These are phyloP conservation scores for Xenosphaeropsis pyriputrescens DNA, from an alignment of 2,329 filamentous ascomycete genomes.

Conservation along the genomic window DNA sequence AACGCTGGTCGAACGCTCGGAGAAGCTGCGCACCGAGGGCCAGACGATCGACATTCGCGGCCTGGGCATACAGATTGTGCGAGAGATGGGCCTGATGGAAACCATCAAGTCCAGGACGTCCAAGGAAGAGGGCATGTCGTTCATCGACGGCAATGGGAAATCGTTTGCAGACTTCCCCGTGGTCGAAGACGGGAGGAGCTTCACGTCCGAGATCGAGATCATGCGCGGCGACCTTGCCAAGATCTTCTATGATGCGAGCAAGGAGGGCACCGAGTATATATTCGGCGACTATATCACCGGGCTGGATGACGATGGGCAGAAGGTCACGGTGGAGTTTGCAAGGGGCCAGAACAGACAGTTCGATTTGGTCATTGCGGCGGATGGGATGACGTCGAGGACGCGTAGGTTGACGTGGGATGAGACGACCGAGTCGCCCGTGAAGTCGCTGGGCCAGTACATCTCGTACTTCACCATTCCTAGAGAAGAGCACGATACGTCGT, in stretches of 20 bases:
- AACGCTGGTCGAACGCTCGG: constrained; percentile 25
- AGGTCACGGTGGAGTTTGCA: constrained; percentile 24
- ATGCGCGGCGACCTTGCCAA: constrained; percentile 25
- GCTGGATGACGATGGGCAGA: constrained; percentile 9
- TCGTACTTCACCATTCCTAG: constrained; percentile 23
- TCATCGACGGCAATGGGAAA: constrained; percentile 25
- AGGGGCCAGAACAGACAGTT: constrained; percentile 26
- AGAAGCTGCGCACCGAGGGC: constrained; percentile 27
- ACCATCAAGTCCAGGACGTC: constrained; percentile 24
- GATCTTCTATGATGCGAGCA: constrained; percentile 23
- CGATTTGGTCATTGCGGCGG: constrained; percentile 38
- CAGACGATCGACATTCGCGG: constrained; percentile 38
- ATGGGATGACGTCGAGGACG: constrained; percentile 34
- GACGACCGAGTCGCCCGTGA: constrained; percentile 12
- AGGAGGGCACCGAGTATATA: constrained; percentile 15
- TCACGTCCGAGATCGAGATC: constrained; percentile 29
- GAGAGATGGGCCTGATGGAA: constrained; percentile 33
- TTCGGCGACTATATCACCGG: constrained; percentile 17
- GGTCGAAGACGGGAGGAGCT: constrained; percentile 14
- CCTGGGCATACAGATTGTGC: constrained; percentile 32
- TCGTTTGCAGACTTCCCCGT: constrained; percentile 23
- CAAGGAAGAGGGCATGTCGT: constrained; percentile 28
- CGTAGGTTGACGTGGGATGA: constrained; percentile 19
- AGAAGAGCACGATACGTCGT: constrained; percentile 17
- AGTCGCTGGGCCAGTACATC: constrained; percentile 11